phyloP scores from a whole-genome alignment of 1,139 yeast genomes.

The Saccharomyces hybrid region DNA sequence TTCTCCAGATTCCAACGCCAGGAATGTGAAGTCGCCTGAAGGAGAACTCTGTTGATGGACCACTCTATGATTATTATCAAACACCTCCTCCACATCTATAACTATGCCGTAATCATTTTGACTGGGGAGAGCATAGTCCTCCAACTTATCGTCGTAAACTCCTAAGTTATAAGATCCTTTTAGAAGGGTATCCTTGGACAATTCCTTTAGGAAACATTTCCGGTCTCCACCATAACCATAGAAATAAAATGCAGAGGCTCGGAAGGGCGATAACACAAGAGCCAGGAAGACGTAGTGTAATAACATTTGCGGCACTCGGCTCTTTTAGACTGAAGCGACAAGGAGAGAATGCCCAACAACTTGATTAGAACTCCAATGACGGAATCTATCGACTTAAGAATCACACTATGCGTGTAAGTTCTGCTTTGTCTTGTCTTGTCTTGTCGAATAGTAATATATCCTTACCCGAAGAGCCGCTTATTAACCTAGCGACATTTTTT shows the following conservation, averaged over 20 bases:
- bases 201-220: conserved; percentile 60
- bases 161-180: conserved; percentile 56
- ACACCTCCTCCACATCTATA: conserved; percentile 52
- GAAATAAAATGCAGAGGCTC: conserved; percentile 36
- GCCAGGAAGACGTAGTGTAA: conserved; percentile 10
- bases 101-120: conserved; percentile 42
- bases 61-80: conserved; percentile 61
- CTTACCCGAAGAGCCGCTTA: not conserved
- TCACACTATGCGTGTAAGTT: too few species aligned
- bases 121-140: conserved; percentile 35
- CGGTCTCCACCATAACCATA: conserved; percentile 52
- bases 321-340: not conserved
- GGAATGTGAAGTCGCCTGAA: conserved; percentile 58
- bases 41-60: conserved; percentile 56
- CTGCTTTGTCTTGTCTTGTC: not conserved
- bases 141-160: conserved; percentile 41
- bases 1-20: conserved; percentile 64
- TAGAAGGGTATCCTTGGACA: conserved; percentile 50
- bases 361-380: not conserved
- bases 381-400: not conserved
- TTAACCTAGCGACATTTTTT: not conserved
- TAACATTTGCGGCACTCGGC: conserved; percentile 1
- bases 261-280: conserved; percentile 18
- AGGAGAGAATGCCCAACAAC: not conserved
- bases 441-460: not conserved